A percentile compares a stretch with the other conserved stretches of the same genome.
These are phyloP conservation scores for Cyberlindnera galapagoensis DNA, from an alignment of 805 yeast species.

Conservation along the genomic window DNA sequence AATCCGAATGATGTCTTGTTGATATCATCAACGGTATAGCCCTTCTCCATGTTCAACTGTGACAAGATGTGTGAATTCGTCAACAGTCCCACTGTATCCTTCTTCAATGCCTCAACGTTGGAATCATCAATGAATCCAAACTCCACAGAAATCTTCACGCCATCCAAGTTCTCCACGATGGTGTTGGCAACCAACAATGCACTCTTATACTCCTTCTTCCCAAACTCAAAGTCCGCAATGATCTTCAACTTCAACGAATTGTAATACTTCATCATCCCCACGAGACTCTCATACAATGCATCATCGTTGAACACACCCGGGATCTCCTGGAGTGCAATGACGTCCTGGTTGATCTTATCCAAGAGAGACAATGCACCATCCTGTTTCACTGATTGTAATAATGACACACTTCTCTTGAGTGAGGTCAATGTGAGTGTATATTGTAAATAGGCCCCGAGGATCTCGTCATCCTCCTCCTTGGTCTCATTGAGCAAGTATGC, in stretches of 20 bases:
- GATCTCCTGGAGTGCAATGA: constrained; percentile 60
- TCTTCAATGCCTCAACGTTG: constrained; percentile 24
- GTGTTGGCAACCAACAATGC: constrained; percentile 39
- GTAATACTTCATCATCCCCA: constrained; percentile 42
- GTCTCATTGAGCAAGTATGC: constrained; percentile 46
- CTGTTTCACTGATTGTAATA: constrained; percentile 20
- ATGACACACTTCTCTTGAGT: constrained; percentile 58
- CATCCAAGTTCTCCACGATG: constrained; percentile 18
- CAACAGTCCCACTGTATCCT: constrained; percentile 13
- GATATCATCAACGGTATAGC: constrained; percentile 20
- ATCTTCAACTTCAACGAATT: constrained; percentile 34
- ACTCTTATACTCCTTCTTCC: constrained; percentile 35
- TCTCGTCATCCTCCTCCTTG: constrained; percentile 52
- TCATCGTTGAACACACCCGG: constrained; percentile 93
- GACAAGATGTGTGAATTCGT: constrained; percentile 40
- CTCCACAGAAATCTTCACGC: constrained; percentile 13
- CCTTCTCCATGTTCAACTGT: constrained; percentile 31
- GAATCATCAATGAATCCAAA: constrained; percentile 31
- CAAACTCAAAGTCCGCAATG: constrained; percentile 40
- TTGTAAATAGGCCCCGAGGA: constrained; percentile 67
- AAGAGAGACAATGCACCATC: constrained; percentile 31
- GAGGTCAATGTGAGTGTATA: constrained; percentile 61
- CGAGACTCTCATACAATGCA: constrained; percentile 49
- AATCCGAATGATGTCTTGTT: constrained; percentile 19
- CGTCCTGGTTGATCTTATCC: constrained; percentile 40